Base-by-base conservation (phyloP, 1,284 basidiomycete genomes). In the Cryptococcus maquisensis region DNA sequence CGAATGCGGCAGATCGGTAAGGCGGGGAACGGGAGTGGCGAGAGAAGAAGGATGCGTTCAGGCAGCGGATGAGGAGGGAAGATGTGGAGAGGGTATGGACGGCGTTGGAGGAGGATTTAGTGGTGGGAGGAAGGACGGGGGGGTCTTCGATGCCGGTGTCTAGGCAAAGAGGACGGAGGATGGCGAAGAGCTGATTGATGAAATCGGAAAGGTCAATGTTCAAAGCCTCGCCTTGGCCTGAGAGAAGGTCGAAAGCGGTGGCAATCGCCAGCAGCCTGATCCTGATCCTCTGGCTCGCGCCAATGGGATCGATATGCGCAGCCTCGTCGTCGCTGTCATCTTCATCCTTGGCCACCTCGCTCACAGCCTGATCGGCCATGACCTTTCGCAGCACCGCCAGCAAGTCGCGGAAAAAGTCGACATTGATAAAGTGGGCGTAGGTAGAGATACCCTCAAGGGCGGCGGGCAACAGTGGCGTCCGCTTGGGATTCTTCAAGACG, bases 341-440 rank as follows among this genome's bases (percentile, higher is more conserved):
- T 42, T 79, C 77, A 35, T 75, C 75, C 36, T 76, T 56, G 38
- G 59, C 59, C 47, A 26, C 62, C 43, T 62, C 69, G 36, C 79
- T 75, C 32, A 77, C 79, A 18, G 79, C 74, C 48, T 80, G 59
- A 50, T 80, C 79, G 32, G 75, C 74, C 62, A 96, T 84, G 53
- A 92, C 84, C 55, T 81, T 81, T 72, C 90, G 89, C 35, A 99
- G 80, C 1, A 96, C 92, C 50, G 84, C 81, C 76, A 98, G 82
- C 45, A 99, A 79, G 77, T 98, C 96, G 63, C 87, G 86, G 84
- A 99, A 99, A 78, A 99, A 99, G 74, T 99, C 96, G 65, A 98
- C 84, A 76, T 97, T 99, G 75, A 99, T 92, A 54, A 97, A 83
- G 74, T 98, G 96, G 0, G 95, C 88, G 69, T 90, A 98, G 76